Evolutionary conservation across 129 eudicot species (phyloP).

Genomic region (Erigeron canadensis): DNA sequence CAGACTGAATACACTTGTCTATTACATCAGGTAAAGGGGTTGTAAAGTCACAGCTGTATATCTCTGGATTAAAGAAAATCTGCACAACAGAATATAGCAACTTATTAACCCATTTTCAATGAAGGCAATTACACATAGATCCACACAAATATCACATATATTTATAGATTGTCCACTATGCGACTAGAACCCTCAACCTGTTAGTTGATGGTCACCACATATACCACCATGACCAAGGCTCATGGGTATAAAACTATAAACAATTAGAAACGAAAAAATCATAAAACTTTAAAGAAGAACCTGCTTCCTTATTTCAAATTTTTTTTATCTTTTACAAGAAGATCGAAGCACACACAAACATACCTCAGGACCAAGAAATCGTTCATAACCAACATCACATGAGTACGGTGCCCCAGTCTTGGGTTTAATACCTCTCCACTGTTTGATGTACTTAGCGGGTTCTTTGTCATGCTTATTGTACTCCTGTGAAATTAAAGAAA

Average conservation of each 20-base stretch:
- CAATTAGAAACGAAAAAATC: background rate
- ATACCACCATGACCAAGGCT: too few relatives aligned
- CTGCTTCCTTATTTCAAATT: background rate
- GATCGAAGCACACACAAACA: conserved; percentile 6
- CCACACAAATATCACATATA: too few relatives aligned
- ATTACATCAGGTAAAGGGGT: conserved; percentile 87
- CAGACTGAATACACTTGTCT: conserved; percentile 94
- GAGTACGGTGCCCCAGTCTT: conserved; percentile 96
- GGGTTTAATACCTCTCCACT: conserved; percentile 94
- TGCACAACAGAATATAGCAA: conserved; percentile 33
- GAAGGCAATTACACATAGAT: too few relatives aligned
- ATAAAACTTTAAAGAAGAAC: background rate
- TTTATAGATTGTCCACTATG: too few relatives aligned
- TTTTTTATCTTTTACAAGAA: background rate
- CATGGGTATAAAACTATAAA: too few relatives aligned
- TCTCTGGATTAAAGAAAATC: conserved; percentile 98
- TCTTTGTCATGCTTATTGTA: conserved; percentile 97
- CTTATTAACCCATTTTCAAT: background rate
- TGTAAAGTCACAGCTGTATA: conserved; percentile 63
- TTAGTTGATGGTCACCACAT: too few relatives aligned
- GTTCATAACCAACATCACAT: conserved; percentile 96
- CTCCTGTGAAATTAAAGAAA: conserved; percentile 51
- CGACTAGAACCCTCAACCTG: too few relatives aligned
- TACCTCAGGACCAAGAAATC: conserved; percentile 99
- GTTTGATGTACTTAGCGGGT: conserved; percentile 85